Base-by-base conservation (phyloP, 768 basidiomycete species). In the Mycena haematopus region DNA sequence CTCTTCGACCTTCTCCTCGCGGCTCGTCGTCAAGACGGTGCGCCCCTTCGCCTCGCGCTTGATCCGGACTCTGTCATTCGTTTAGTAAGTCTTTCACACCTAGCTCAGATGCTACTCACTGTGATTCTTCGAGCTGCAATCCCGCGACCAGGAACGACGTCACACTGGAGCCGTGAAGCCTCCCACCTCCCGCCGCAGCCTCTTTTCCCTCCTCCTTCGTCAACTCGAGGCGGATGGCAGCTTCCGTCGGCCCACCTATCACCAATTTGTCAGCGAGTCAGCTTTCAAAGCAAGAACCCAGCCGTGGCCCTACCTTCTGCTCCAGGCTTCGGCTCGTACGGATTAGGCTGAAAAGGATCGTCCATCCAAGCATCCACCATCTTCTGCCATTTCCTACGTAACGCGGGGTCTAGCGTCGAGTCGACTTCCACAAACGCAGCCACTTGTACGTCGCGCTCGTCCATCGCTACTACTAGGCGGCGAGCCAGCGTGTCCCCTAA, bases 381-480 rank as follows among this genome's bases (percentile, higher is more conserved):
- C 7, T 7, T 21, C 36, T 59, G 17, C 63, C 67, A 68, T 6
- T 33, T 15, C 46, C 22, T 15, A 2, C 59, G 60, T 22, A 56
- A 2, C 7, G 33, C 52, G 1, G 17, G 19, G 6, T 49, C 8
- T 4, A 68, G 19, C 11, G 36, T 50, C 6, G 6, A n/a, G 29
- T 68, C 44, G 2, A 68, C 53, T 19, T 62, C 47, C 0, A 6
- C 14, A 35, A 59, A 54, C 6, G 15, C 61, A 11, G 42, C 35
- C 0, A 24, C 59, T n/a, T 65, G 63, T 17, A 10, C 55, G 22
- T 54, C 46, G 8, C 60, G 36, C 33, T 69, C 61, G 4, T 25
- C 60, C 3, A 66, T 47, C 1, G 62, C 68, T 1, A 66, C 21
- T 2, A 56, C 42, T 2, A 66, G 62, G 33, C 58, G 56, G 0